Evolutionary conservation across 495 filamentous ascomycete species (phyloP).

Genomic region (Penicillium lagena): DNA sequence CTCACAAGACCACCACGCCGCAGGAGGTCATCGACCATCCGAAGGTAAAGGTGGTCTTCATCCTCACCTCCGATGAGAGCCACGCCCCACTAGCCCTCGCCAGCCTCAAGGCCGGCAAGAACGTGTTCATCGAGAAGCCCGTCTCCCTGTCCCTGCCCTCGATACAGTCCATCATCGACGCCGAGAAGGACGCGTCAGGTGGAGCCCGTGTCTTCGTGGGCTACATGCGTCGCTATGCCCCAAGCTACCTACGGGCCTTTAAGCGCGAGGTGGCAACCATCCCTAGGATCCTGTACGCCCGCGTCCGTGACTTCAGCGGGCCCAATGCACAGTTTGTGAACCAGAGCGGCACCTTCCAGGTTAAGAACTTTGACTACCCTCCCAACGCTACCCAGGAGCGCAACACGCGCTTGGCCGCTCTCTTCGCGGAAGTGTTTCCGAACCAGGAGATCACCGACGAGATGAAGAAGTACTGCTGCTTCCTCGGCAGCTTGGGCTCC

Average conservation of each 20-base stretch:
- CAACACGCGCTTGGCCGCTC: constrained; percentile 9
- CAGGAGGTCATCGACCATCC: constrained; percentile 20
- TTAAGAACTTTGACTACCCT: constrained; percentile 23
- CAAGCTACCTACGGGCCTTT: constrained; percentile 33
- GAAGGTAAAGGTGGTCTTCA: constrained; percentile 40
- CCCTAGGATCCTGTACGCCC: constrained; percentile 35
- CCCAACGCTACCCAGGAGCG: constrained; percentile 13
- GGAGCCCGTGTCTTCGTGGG: constrained; percentile 39
- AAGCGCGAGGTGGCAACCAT: constrained; percentile 30
- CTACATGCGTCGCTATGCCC: constrained; percentile 46
- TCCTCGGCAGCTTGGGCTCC: constrained; percentile 35
- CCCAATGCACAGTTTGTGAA: constrained; percentile 40
- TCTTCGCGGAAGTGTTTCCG: constrained; percentile 19
- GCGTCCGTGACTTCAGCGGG: constrained; percentile 40
- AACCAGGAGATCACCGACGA: constrained; percentile 14
- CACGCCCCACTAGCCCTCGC: constrained; percentile 30
- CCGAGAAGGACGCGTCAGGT: constrained; percentile 23
- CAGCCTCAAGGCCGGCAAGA: constrained; percentile 32
- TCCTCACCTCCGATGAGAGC: constrained; percentile 33
- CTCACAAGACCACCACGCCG: constrained; percentile 14
- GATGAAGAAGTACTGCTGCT: constrained; percentile 24
- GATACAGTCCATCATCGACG: constrained; percentile 26
- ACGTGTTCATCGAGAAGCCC: constrained; percentile 45
- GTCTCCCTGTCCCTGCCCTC: constrained; percentile 27
- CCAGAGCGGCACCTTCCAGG: constrained; percentile 42